Base-by-base conservation (phyloP, 208 protist species). In the Crithidia fasciculata region DNA sequence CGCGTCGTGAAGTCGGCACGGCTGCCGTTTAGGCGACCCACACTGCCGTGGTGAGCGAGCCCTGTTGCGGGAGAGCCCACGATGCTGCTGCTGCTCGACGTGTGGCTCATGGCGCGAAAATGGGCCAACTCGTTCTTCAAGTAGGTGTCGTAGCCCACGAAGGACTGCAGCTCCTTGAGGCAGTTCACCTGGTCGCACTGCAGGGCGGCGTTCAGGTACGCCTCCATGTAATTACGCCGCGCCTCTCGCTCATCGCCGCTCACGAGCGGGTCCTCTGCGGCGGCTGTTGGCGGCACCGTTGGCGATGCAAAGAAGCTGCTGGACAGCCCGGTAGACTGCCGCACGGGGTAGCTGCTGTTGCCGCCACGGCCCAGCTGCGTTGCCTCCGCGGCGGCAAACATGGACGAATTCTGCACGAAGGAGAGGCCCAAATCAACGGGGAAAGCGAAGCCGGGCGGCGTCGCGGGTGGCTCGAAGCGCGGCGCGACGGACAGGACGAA, bases 91-190 rank as follows among this genome's bases (percentile, higher is more conserved):
- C 52, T 60, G 41, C 47, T 67, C 60, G 39, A 12, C 36, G 43
- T 40, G 13, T 12, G 59, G 9, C 50, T 61, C 55, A 63, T 73
- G 8, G 56, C 56, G 36, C 60, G 69, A 18, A 65, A 74, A 15
- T 28, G 67, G 2, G 69, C 63, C 9, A 73, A 60, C 40, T 82
- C 77, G 53, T 62, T 70, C 36, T 79, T 74, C 0, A 77, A 15
- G 59, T 78, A 86, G 40, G 69, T 16, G 43, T 52, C 54, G 58
- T 88, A 89, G 28, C 87, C 84, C 4, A 89, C 70, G 54, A 92
- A 86, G 53, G 76, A 62, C 67, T 89, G 87, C 39, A 92, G 39
- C 70, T 92, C 83, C 44, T 78, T 59, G 39, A 92, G 68, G 37
- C 75, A 80, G 62, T 53, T 74, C 39, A 86, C 72, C 18, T 75